These are phyloP conservation scores for Zhuliangozyma parablackwelliae DNA, from an alignment of 1,139 yeast species.

Conservation along the genomic window DNA sequence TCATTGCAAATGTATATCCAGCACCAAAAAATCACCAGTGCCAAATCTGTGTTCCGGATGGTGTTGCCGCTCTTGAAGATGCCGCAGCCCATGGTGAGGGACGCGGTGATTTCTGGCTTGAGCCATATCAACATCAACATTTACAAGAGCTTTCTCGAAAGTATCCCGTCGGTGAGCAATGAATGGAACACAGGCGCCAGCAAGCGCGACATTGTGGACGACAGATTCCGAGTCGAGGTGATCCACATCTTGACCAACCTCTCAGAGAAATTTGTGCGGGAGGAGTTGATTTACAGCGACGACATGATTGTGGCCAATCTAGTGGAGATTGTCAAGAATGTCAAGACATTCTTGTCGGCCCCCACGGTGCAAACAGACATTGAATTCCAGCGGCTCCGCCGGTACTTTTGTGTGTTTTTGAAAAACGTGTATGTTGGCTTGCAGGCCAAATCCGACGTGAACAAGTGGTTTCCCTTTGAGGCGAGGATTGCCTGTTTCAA, in stretches of 20 bases:
- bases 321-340: conserved; percentile 59
- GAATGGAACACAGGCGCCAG: conserved; percentile 45
- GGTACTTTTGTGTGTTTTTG: conserved; percentile 75
- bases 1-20: conserved; percentile 78
- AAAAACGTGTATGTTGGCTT: conserved; percentile 63
- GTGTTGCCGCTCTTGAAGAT: conserved; percentile 77
- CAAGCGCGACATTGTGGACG: conserved; percentile 35
- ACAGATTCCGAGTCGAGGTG: conserved; percentile 66
- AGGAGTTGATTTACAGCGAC: conserved; percentile 51
- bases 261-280: conserved; percentile 55
- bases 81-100: conserved; percentile 67
- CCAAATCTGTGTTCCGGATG: conserved; percentile 83
- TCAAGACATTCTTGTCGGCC: conserved; percentile 58
- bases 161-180: conserved; percentile 59
- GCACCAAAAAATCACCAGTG: conserved; percentile 90
- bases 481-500: conserved; percentile 81
- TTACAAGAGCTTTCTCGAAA: conserved; percentile 76
- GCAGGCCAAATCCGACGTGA: conserved; percentile 33
- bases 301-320: conserved; percentile 66
- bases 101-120: conserved; percentile 81
- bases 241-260: conserved; percentile 70
- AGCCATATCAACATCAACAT: conserved; percentile 89
- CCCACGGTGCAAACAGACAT: conserved; percentile 61
- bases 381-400: conserved; percentile 70
- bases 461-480: conserved; percentile 73